These are phyloP conservation scores for Allium fistulosum DNA, from an alignment of 106 monocot species.

Conservation along the genomic window DNA sequence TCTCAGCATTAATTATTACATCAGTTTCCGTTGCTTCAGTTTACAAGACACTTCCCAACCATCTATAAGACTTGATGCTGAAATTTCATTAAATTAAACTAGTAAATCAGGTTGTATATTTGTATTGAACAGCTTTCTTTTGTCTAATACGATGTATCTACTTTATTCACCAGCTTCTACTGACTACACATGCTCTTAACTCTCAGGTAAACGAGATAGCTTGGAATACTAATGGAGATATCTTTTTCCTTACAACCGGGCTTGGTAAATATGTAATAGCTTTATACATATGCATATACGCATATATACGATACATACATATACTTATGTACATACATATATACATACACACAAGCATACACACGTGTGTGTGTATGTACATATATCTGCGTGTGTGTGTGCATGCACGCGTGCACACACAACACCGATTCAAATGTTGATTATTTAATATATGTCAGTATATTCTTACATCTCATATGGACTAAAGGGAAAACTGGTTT, in stretches of 20 bases:
- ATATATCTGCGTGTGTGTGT: too few relatives aligned
- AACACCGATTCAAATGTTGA: too few relatives aligned
- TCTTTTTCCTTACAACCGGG: conserved; percentile 95
- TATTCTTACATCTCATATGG: too few relatives aligned
- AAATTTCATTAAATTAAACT: not conserved
- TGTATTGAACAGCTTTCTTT: not conserved
- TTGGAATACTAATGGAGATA: conserved; percentile 88
- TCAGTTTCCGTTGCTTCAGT: not conserved
- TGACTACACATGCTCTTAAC: not conserved
- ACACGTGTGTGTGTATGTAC: too few relatives aligned
- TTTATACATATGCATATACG: too few relatives aligned
- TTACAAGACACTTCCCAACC: not conserved
- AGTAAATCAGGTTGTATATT: not conserved
- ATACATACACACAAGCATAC: too few relatives aligned
- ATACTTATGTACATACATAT: too few relatives aligned
- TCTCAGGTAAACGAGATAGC: conserved; percentile 94
- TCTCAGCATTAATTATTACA: not conserved
- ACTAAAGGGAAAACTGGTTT: too few relatives aligned
- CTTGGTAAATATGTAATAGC: conserved; percentile 38
- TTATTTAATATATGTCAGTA: too few relatives aligned
- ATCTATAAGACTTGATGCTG: not conserved
- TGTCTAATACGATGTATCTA: not conserved
- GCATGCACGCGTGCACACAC: too few relatives aligned
- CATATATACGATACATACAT: too few relatives aligned
- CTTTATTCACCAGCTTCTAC: not conserved